Evolutionary conservation across 176 grass and related monocot species (phyloP), one percentile per base, ranked within the genome.

Genomic region (Microstegium vimineum): DNA sequence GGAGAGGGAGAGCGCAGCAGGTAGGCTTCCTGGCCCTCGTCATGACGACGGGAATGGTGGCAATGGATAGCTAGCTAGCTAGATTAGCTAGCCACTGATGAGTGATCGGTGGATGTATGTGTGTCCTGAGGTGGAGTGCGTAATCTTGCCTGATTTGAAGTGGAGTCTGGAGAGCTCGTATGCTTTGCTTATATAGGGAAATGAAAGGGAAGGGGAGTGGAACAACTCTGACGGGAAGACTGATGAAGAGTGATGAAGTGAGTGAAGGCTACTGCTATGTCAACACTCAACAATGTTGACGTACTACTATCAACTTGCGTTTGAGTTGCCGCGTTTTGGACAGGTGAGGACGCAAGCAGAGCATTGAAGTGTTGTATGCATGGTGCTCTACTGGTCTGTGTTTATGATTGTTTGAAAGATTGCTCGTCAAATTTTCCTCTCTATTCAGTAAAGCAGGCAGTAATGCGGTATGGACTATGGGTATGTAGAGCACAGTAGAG

Each of bases 111-210:
- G 34, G 59, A 23, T 83, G n/a, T n/a, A n/a, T n/a, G 10, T 83
- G 16, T 49, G 26, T 72, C 38, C 45, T 36, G 70, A 47, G 61
- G 26, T 43, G 4, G 46, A 8, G 27, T 5, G 73, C 43, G 61
- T 47, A 8, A 8, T 40, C 6, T 61, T 81, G 38, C 32, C 10
- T 76, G 78, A 54, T 82, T 77, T 62, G 79, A 59, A 82, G 51
- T 8, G 40, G n/a, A n/a, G n/a, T n/a, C n/a, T n/a, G n/a, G 38
- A 28, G 52, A 45, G 52, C 51, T 57, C 25, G 33, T 2, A 5
- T 37, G 78, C 26, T 77, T 76, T n/a, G n/a, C n/a, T n/a, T 87
- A 82, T 87, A 82, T 82, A 82, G 49, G 36, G 8, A 27, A 30
- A n/a, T n/a, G n/a, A n/a, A n/a, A n/a, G n/a, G 4, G 76, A 17